Evolutionary conservation across 2,329 filamentous ascomycete species (phyloP), one percentile per base, ranked within the genome.

Genomic region (Tolypocladium ovalisporum): DNA sequence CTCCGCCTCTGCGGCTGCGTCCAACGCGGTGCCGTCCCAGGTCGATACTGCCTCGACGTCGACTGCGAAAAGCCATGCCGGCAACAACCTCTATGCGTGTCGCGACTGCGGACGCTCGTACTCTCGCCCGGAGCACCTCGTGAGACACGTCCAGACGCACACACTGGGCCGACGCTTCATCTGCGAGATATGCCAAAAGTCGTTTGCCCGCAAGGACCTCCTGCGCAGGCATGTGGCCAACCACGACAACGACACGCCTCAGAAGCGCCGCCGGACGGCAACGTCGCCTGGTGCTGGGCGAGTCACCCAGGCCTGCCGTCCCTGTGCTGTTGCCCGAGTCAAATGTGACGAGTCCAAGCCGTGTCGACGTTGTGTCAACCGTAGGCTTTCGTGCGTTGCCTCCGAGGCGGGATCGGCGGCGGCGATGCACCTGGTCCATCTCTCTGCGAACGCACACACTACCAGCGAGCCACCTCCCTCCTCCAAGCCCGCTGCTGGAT

Each of bases 341-440:
- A 82, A 81, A 62, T 82, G 79, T 59, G 78, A 81, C 59, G 79
- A 82, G 57, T 64, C 70, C 27, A 82, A 82, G 66, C 79, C 79
- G 36, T 82, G 79, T 63, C 73, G 74, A 22, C 74, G 79, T 35
- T 82, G 79, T 61, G 69, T 75, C 54, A 75, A 70, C 56, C 74
- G 79, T 34, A 75, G 76, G 49, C 60, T 81, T 55, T 65, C 62
- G 17, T 82, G 79, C 66, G 75, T 70, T 32, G 67, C 67, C 19
- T 64, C 68, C 13, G 71, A 73, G 55, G 64, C 70, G 17, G 70
- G 70, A 13, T 73, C 74, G 19, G 70, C 73, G 8, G 71, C 75
- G 9, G 71, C 74, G 17, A 70, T 75, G 71, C 75, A 77, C 56
- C 64, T 77, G 39, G 67, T 74, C 49, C 76, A 78, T 58, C 65